These are phyloP conservation scores for Bombardia bombarda DNA, from an alignment of 495 filamentous ascomycete species.

Conservation along the genomic window DNA sequence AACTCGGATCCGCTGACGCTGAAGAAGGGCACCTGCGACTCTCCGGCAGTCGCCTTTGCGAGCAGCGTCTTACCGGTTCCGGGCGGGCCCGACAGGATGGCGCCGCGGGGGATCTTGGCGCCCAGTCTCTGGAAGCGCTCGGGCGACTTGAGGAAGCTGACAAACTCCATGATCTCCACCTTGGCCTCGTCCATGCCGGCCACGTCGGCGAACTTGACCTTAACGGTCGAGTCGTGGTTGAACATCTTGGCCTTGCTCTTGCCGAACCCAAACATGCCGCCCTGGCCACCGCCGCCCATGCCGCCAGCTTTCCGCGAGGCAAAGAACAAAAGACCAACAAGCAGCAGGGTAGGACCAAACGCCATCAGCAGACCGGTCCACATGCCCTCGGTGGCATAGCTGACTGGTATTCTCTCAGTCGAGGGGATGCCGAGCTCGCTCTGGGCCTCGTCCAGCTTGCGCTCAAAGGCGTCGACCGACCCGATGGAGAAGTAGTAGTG, in stretches of 20 bases:
- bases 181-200: conserved; percentile 99
- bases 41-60: conserved; percentile 94
- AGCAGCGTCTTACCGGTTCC: conserved; percentile 97
- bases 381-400: conserved; percentile 70
- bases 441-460: conserved; percentile 78
- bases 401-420: conserved; percentile 80
- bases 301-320: conserved; percentile 54
- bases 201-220: conserved; percentile 93
- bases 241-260: conserved; percentile 94
- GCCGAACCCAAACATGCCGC: conserved; percentile 88
- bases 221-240: conserved; percentile 92
- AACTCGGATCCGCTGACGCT: conserved; percentile 98
- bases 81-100: conserved; percentile 90
- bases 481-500: conserved; percentile 94
- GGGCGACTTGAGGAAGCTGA: conserved; percentile 87
- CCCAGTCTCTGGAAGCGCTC: conserved; percentile 86
- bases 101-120: conserved; percentile 94
- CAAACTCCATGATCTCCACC: conserved; percentile 98
- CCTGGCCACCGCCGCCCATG: conserved; percentile 54
- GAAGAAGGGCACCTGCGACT: conserved; percentile 96
- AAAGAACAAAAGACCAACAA: conserved; percentile 73
- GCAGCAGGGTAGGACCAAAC: conserved; percentile 79
- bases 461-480: conserved; percentile 87
- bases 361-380: conserved; percentile 57
- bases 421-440: conserved; percentile 75